Conservation (phyloP, 2,329 filamentous ascomycete species). For the Sporothrix euskadiensis region DNA sequence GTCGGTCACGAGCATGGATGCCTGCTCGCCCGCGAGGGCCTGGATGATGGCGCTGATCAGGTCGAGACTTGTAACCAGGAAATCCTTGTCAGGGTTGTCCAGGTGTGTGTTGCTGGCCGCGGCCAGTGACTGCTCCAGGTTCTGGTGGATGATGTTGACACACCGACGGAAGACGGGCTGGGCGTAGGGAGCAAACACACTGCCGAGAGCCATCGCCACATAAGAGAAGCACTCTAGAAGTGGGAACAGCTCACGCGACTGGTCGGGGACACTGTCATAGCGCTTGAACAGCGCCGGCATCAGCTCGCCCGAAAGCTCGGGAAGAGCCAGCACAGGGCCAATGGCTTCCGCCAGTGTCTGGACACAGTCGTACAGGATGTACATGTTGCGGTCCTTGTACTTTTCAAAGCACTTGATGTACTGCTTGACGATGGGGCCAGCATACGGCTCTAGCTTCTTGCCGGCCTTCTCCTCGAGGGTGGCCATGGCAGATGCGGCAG, state of each 20-base stretch:
- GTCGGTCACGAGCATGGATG: constrained; percentile 71
- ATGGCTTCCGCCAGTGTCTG: constrained; percentile 94
- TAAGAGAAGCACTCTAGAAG: constrained; percentile 96
- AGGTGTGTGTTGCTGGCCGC: constrained; percentile 66
- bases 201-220: constrained; percentile 80
- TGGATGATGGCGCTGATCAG: constrained; percentile 92
- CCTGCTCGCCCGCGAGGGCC: constrained; percentile 72
- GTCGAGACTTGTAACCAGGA: constrained; percentile 91
- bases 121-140: constrained; percentile 76
- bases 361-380: constrained; percentile 96
- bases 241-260: constrained; percentile 91
- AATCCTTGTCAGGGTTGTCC: constrained; percentile 92
- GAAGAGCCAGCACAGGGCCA: constrained; percentile 75
- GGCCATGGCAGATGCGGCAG: constrained; percentile 91
- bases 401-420: constrained; percentile 89
- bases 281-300: constrained; percentile 91
- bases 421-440: constrained; percentile 84
- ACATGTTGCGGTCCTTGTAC: constrained; percentile 99
- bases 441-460: constrained; percentile 77
- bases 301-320: constrained; percentile 76
- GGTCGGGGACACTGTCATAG: constrained; percentile 83
- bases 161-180: constrained; percentile 84
- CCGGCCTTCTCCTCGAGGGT: constrained; percentile 94
- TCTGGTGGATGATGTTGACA: constrained; percentile 86
- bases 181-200: constrained; percentile 81